Percentiles rank a stretch among this genome's conserved stretches.
phyloP scores from a whole-genome alignment of 306 rosid species.

The Trifolium pratense region DNA sequence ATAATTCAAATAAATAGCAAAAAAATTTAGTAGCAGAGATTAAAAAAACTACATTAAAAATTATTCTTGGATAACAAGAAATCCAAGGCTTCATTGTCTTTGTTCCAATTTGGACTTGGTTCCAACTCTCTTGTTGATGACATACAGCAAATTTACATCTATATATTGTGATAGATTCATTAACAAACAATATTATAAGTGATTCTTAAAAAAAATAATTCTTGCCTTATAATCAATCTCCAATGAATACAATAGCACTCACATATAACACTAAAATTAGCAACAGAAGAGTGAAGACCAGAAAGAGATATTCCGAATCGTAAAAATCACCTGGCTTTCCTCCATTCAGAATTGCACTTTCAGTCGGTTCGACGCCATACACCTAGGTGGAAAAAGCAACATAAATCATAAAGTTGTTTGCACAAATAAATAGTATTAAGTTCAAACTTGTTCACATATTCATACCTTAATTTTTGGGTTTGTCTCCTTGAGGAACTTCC shows the following conservation, averaged over 20 bases:
- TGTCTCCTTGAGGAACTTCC: constrained; percentile 75
- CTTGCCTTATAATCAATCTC: too few relatives aligned
- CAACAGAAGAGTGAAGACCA: neutral
- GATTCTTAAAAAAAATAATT: too few relatives aligned
- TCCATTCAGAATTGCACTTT: constrained; percentile 81
- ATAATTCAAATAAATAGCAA: neutral
- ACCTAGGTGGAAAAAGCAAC: constrained; percentile 46
- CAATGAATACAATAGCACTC: neutral
- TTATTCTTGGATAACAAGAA: too few relatives aligned
- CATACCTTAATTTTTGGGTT: constrained; percentile 78
- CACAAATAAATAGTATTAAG: neutral
- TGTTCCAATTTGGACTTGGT: neutral
- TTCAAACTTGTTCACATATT: neutral
- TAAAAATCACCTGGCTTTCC: constrained; percentile 68
- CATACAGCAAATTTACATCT: neutral
- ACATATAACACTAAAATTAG: neutral
- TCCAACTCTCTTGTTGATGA: neutral
- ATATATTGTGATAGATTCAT: neutral
- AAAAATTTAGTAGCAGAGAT: neutral
- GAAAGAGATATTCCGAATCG: neutral
- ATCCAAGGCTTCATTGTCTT: too few relatives aligned
- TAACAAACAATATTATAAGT: too few relatives aligned
- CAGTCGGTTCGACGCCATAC: constrained; percentile 79
- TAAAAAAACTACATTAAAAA: too few relatives aligned
- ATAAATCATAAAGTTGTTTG: constrained; percentile 21